Conservation (phyloP, 75 land plant genomes). For the Ceratopteris richardii region DNA sequence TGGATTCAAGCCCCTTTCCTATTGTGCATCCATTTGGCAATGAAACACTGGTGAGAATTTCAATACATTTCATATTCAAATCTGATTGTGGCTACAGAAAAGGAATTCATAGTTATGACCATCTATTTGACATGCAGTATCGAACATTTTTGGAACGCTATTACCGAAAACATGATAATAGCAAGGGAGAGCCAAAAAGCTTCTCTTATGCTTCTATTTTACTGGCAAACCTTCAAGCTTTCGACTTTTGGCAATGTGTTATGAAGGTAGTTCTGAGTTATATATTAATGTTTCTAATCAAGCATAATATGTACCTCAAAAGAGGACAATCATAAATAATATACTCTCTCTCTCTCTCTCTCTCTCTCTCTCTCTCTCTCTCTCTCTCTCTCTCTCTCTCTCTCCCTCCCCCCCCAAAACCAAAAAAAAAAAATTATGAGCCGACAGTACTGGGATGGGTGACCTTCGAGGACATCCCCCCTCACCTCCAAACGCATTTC, state of each 20-base stretch:
- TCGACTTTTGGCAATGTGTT: slow-evolving; percentile 74
- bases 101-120: neutral
- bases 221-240: slow-evolving; percentile 60
- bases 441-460: too few relatives aligned
- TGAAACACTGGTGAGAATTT: slow-evolving; percentile 21
- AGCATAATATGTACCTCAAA: too few relatives aligned
- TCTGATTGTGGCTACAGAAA: too few relatives aligned
- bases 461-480: too few relatives aligned
- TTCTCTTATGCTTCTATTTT: slow-evolving; percentile 25
- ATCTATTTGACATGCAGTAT: slow-evolving; percentile 26
- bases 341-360: too few relatives aligned
- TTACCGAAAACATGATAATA: slow-evolving; percentile 18
- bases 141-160: slow-evolving; percentile 29
- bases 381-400: too few relatives aligned
- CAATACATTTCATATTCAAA: neutral
- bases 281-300: too few relatives aligned
- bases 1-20: slow-evolving; percentile 68
- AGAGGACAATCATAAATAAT: too few relatives aligned
- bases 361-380: too few relatives aligned
- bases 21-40: slow-evolving; percentile 70
- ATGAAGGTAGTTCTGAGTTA: slow-evolving; percentile 68
- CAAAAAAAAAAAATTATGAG: too few relatives aligned
- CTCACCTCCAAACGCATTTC: too few relatives aligned
- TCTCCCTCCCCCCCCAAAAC: too few relatives aligned
- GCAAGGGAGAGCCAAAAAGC: slow-evolving; percentile 3